Conservation (phyloP, 163 green algal species). For the Dunaliella salina region DNA sequence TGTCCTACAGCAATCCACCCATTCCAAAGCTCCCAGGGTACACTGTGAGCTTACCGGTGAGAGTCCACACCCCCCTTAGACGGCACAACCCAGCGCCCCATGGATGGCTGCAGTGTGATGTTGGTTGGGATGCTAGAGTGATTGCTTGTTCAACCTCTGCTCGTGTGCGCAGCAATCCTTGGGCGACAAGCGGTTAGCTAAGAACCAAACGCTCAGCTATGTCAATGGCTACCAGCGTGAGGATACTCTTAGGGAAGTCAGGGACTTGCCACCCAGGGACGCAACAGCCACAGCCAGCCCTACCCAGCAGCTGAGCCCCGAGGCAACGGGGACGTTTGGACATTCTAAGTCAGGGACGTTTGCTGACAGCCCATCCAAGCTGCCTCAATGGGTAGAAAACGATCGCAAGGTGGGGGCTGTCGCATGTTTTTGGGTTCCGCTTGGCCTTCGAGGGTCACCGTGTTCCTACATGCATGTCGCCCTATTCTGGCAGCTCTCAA, state of each 20-base stretch:
- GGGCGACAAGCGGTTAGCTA: constrained; percentile 48
- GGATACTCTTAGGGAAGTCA: constrained; percentile 35
- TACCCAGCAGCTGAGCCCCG: not conserved
- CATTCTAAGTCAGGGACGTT: constrained; percentile 5
- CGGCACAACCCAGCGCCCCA: too few species aligned
- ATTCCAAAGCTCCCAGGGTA: constrained; percentile 80
- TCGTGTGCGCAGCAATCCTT: constrained; percentile 43
- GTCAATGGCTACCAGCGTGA: constrained; percentile 64
- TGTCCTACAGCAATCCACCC: constrained; percentile 14
- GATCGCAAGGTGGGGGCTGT: constrained; percentile 62
- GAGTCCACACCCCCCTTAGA: constrained; percentile 8
- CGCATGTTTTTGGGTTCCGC: too few species aligned
- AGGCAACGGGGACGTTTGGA: constrained; percentile 10
- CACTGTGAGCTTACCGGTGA: constrained; percentile 55
- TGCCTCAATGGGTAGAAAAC: constrained; percentile 75
- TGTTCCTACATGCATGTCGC: too few species aligned
- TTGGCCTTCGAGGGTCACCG: too few species aligned
- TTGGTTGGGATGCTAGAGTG: too few species aligned
- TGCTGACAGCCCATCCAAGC: constrained; percentile 32
- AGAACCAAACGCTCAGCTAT: constrained; percentile 60
- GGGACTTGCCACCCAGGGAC: constrained; percentile 28
- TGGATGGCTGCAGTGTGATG: too few species aligned
- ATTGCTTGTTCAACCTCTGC: too few species aligned
- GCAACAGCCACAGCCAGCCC: constrained; percentile 28
- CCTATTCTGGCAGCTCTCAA: too few species aligned